Base-by-base conservation (phyloP, 2,329 filamentous ascomycete genomes). In the Pseudogymnoascus sp. region DNA sequence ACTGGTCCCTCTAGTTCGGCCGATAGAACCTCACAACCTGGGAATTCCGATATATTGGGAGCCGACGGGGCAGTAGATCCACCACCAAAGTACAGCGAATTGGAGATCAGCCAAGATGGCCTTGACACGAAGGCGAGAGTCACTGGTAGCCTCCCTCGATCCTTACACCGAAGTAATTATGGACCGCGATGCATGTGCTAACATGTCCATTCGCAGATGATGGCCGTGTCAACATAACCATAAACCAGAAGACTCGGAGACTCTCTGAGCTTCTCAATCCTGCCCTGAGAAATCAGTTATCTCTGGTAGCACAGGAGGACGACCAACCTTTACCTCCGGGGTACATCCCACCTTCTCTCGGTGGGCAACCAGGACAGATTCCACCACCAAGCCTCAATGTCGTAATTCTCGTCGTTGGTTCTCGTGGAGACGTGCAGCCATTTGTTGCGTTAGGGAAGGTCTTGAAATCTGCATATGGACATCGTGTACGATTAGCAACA, bases 151-250 rank as follows among this genome's bases (percentile, higher is more conserved):
- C 48, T 21, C 29, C 29, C 18, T 10, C 27, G 6, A 33, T 39
- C 27, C 33, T 31, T 13, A n/a, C 10, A 58, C 59, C 10, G 29
- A 61, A 35, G 59, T 65, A 33, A 65, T 40, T 18, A 25, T 31
- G 31, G 45, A 12, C 40, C 29, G 15, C 29, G 48, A 33, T 55
- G 15, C 48, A 55, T 55, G 29, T 55, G 35, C 48, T 55, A 13
- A 55, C 15, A 35, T 55, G 48, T n/a, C 15, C 33, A 39, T 29
- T 39, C 15, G 37, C 68, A 85, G 88, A 83, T 64, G 87, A 92
- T 75, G 90, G 90, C 25, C 84, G 90, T 70, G 81, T 94, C 68
- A 86, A 91, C 70, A 91, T 94, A 76, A 87, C 86, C 65, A 90
- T 94, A 74, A 86, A 87, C 70, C 87, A 91, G 72, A 87, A 84